Evolutionary conservation across 140 eudicot genomes (phyloP), one percentile per base, ranked within the genome.

Genomic region (Bidens hawaiensis): DNA sequence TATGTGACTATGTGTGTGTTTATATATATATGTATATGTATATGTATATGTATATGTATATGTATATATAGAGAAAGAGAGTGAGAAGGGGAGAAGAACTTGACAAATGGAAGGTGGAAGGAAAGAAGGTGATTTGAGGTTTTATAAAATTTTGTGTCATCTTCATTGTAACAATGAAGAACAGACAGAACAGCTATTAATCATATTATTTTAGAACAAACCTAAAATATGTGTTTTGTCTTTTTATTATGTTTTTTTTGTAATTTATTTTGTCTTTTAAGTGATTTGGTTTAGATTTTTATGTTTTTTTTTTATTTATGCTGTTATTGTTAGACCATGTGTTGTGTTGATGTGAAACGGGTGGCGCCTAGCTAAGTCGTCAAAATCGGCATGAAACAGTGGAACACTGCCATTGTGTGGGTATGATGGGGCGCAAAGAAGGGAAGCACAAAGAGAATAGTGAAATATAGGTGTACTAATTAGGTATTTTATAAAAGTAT

Each of bases 41-140:
- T 4, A 48, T 14, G 22, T 64, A 50, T 23, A 31, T 10, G 12
- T 18, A 19, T 47, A 10, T 19, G 4, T 49, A 19, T 49, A 48
- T 66, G 24, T 51, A 38, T 53, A 34, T 38, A 51, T 51, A 14
- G 6, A 48, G 24, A 30, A 64, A 49, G 53, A 14, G 50, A 31
- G 71, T 40, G 47, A 49, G 53, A 30, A 64, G 46, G 72, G 70
- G 64, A 48, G 38, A 52, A 67, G 61, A 64, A 72, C 58, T 51
- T 59, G 68, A 41, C 73, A 69, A 73, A 78, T 76, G 94, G 85
- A 81, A 81, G 78, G 83, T 75, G 77, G 70, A 64, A 18, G 66
- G 94, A 65, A 85, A 60, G 77, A 72, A 47, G 72, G 81, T 58
- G 58, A 51, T 51, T 51, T 51, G 58, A 51, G 58, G 58, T 23